Base-by-base conservation (phyloP, 2,329 filamentous ascomycete genomes). In the Bertia moriformis region DNA sequence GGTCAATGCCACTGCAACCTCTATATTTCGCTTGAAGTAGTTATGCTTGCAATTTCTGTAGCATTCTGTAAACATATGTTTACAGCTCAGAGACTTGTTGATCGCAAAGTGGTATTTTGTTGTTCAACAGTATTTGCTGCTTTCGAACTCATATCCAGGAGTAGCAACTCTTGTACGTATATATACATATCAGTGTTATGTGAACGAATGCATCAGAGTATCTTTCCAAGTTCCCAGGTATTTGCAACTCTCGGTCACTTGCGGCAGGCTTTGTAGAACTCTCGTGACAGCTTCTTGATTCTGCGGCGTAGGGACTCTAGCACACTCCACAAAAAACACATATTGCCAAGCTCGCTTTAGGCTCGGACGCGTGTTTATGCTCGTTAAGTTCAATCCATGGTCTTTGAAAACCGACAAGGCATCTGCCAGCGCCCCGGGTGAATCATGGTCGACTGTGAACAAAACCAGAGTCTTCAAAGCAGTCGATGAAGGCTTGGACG, bases 191-290 rank as follows among this genome's bases (percentile, higher is more conserved):
- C n/a, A n/a, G n/a, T n/a, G n/a, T n/a, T n/a, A n/a, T n/a, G n/a
- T n/a, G n/a, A n/a, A n/a, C n/a, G n/a, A n/a, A n/a, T n/a, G n/a
- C n/a, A n/a, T n/a, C n/a, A n/a, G n/a, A n/a, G n/a, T n/a, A 18
- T 35, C 32, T 35, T 35, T 35, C 32, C 32, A 35, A 13, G 32
- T 35, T 13, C 32, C 32, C 15, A 35, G 32, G 17, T 35, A 7
- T 17, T 15, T 35, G 32, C 32, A 35, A 18, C 10, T 15, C 32
- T 35, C 32, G 17, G 32, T 35, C 10, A 17, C 15, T 18, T 35
- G 32, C 15, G 7, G 32, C 32, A 35, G 15, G 7, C 17, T 17
- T 7, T 35, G 12, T 7, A 35, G 32, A 10, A 17, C 15, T 17
- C 17, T 35, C 12, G 15, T 17, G 17, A 35, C 32, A 7, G 12